A percentile compares a stretch with the other conserved stretches of the same genome.
Evolutionary conservation across 345 rosid genomes (phyloP).

Genomic region (Citrus glauca): DNA sequence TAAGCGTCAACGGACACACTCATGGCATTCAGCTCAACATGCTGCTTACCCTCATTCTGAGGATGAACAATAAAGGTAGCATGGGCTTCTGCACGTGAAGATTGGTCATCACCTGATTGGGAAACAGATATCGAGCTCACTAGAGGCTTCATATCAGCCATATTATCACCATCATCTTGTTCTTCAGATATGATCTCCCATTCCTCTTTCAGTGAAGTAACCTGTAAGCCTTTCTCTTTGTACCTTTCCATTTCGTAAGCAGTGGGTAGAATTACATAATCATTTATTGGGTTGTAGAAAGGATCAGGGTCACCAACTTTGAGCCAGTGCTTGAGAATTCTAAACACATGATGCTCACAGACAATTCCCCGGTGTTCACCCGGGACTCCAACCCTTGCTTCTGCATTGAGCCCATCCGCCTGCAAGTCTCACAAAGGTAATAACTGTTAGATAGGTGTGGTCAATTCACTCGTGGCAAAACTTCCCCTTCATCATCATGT

Average conservation of each 20-base stretch:
- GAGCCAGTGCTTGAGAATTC: slow-evolving; percentile 87
- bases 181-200: slow-evolving; percentile 74
- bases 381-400: slow-evolving; percentile 90
- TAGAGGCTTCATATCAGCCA: slow-evolving; percentile 15
- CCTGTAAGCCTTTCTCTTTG: slow-evolving; percentile 64
- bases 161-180: slow-evolving; percentile 17
- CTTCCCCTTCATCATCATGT: neutral
- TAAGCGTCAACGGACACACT: slow-evolving; percentile 70
- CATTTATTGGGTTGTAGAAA: slow-evolving; percentile 82
- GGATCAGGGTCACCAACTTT: slow-evolving; percentile 82
- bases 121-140: slow-evolving; percentile 64
- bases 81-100: slow-evolving; percentile 46
- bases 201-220: slow-evolving; percentile 77
- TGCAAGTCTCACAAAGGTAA: slow-evolving; percentile 14
- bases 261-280: slow-evolving; percentile 79
- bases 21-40: slow-evolving; percentile 64
- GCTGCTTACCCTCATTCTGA: slow-evolving; percentile 60
- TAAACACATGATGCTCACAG: slow-evolving; percentile 77
- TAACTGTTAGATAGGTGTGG: neutral
- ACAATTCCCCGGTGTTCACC: slow-evolving; percentile 94
- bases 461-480: neutral
- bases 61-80: slow-evolving; percentile 60
- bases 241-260: slow-evolving; percentile 55
- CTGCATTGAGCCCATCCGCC: slow-evolving; percentile 96
- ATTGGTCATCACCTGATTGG: slow-evolving; percentile 25